Evolutionary conservation across 2,329 filamentous ascomycete genomes (phyloP), one percentile per base, ranked within the genome.

Genomic region (Uncinocarpus reesii): DNA sequence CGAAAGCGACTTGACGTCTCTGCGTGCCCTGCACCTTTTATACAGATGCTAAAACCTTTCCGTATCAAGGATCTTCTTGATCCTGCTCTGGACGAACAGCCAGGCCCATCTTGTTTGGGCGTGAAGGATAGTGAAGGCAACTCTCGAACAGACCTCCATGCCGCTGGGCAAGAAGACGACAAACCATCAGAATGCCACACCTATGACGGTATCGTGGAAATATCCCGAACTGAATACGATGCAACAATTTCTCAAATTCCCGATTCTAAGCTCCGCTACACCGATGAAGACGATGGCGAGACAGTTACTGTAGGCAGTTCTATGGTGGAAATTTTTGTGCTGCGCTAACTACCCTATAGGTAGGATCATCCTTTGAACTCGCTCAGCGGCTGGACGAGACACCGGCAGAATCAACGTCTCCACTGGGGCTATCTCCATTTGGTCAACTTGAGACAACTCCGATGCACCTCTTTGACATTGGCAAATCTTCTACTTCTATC

Each of bases 381-480:
- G 59, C 61, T 26, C 67, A 73, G 51, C 67, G 69, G 37, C 63
- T 73, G 7, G 66, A 69, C 23, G 71, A 73, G 47, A 64, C 68
- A 18, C 28, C 31, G 11, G 29, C 20, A 13, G 18, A 36, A n/a
- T 7, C 15, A 16, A 15, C 20, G 2, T 11, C 18, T 8, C 10
- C 8, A 2, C 20, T 21, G 10, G 15, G 21, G 7, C 18, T 13
- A 10, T 21, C 20, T 45, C 15, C 32, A 36, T 21, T 36, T 20
- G 21, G 24, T 11, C 42, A 48, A 37, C 21, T 52, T 32, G 53
- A 59, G 23, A 49, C 55, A 10, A 54, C 50, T 21, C 58, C 63
- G 16, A 67, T 71, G 59, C 70, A 73, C 56, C 58, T 71, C 38
- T 73, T 73, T 55, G 69, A 72, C 53, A 70, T 72, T 48, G 61